Percentiles rank a stretch among this genome's conserved stretches.
phyloP scores from a whole-genome alignment of 1,284 basidiomycete genomes.

The Moniliophthora roreri region DNA sequence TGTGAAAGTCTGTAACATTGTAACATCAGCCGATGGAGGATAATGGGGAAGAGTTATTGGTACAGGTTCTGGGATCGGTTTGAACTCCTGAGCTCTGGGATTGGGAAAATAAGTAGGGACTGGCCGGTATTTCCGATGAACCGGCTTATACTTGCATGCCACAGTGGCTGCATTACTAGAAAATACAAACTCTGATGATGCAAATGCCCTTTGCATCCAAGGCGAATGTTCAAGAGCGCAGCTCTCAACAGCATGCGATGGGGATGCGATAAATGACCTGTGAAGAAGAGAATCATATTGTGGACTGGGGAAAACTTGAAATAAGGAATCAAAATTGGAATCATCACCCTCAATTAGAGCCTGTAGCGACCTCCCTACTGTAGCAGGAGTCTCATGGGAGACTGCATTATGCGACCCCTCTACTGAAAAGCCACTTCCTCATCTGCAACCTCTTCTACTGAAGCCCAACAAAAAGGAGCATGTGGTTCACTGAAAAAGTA shows the following conservation, averaged over 20 bases:
- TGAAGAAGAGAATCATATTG: constrained; percentile 17
- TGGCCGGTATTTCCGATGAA: too few species aligned
- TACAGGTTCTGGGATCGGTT: too few species aligned
- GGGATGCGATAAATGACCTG: neutral
- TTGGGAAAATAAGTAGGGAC: too few species aligned
- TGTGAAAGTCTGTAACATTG: too few species aligned
- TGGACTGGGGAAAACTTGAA: constrained; percentile 14
- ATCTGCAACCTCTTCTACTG: constrained; percentile 11
- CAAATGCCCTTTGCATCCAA: constrained; percentile 18
- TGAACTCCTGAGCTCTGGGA: too few species aligned
- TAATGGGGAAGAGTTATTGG: too few species aligned
- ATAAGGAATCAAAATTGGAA: constrained; percentile 17
- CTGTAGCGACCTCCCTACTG: constrained; percentile 18
- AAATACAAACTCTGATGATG: too few species aligned
- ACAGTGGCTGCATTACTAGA: too few species aligned
- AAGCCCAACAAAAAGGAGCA: neutral
- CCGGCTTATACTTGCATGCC: too few species aligned
- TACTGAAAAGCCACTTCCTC: constrained; percentile 16
- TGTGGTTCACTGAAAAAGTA: neutral
- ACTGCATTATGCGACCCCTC: constrained; percentile 8
- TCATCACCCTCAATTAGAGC: constrained; percentile 16
- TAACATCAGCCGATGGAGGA: too few species aligned
- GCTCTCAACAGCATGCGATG: neutral
- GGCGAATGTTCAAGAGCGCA: constrained; percentile 28
- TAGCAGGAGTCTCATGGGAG: constrained; percentile 13